Conservation (phyloP, 345 rosid genomes). For the Psidium guajava region DNA sequence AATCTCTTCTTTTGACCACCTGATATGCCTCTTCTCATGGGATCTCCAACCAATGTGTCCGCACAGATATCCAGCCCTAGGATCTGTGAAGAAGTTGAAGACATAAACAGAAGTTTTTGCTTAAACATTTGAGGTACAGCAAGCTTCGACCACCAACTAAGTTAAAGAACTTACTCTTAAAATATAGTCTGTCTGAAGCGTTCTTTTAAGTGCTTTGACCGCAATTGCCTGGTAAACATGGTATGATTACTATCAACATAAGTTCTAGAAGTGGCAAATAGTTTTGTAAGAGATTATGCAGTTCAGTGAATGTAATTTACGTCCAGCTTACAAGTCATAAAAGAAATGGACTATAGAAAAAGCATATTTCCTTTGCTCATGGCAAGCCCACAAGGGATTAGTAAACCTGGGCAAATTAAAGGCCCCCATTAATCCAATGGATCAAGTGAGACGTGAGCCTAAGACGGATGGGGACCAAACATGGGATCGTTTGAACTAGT, state of each 20-base stretch:
- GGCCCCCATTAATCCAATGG: background rate
- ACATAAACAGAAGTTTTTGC: background rate
- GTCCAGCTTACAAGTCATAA: background rate
- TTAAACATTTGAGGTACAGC: background rate
- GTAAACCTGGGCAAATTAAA: background rate
- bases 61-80: conserved; percentile 40
- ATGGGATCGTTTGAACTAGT: background rate
- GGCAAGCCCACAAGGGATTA: background rate
- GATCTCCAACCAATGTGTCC: conserved; percentile 35
- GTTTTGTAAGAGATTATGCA: background rate
- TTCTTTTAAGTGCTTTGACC: conserved; percentile 18
- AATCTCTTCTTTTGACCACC: conserved; percentile 45
- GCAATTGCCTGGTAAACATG: conserved; percentile 24
- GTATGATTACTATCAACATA: background rate
- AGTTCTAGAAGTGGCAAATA: background rate
- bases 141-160: background rate
- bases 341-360: background rate
- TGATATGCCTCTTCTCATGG: conserved; percentile 37
- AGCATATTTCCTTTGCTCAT: background rate
- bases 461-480: background rate
- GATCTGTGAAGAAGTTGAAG: conserved; percentile 7
- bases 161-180: conserved; percentile 16
- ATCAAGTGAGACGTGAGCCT: background rate
- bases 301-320: background rate
- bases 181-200: conserved; percentile 40